Conservation (phyloP, 495 filamentous ascomycete genomes). For the Pseudomonodictys pantanalensis region DNA sequence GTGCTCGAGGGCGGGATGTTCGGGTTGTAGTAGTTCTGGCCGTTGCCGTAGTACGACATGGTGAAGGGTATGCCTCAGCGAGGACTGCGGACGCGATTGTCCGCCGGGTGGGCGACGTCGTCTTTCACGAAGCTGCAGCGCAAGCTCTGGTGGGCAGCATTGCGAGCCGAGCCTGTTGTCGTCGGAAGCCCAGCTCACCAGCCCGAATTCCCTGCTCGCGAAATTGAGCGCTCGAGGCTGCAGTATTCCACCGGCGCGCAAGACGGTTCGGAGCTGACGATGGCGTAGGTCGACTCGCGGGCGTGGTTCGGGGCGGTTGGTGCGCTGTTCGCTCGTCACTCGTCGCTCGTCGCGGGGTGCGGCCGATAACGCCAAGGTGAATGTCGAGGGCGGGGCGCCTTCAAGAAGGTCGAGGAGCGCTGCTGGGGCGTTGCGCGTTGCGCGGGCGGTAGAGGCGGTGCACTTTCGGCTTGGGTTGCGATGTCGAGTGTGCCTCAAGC, state of each 20-base stretch:
- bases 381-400: too few species aligned
- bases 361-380: not conserved
- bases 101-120: conserved; percentile 3
- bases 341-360: not conserved
- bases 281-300: not conserved
- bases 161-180: conserved; percentile 11
- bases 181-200: too few species aligned
- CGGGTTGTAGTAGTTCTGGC: conserved; percentile 46
- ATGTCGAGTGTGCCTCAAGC: too few species aligned
- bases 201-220: too few species aligned
- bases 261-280: not conserved
- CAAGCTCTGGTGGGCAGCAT: conserved; percentile 19
- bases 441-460: too few species aligned
- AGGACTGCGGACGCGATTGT: not conserved
- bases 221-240: not conserved
- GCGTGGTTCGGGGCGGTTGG: not conserved
- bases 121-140: conserved; percentile 32
- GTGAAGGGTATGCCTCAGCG: not conserved
- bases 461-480: too few species aligned
- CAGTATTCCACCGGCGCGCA: not conserved
- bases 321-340: not conserved
- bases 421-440: too few species aligned
- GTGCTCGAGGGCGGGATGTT: conserved; percentile 35
- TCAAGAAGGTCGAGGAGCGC: too few species aligned
- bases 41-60: conserved; percentile 54